phyloP scores from a whole-genome alignment of 2,329 filamentous ascomycete species.

The Claviceps lovelessii region DNA sequence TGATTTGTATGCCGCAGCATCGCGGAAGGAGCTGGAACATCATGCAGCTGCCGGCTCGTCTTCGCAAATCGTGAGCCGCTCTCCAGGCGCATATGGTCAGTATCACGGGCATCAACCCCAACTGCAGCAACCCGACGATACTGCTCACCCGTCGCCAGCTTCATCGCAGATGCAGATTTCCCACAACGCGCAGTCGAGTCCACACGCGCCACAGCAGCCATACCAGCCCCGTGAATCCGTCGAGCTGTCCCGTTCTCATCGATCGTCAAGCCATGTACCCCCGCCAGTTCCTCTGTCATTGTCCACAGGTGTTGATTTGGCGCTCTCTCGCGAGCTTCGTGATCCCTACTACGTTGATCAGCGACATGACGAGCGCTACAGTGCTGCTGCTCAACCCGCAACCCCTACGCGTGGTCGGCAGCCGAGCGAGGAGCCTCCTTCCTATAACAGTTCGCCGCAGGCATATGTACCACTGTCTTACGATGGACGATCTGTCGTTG shows the following conservation, averaged over 20 bases:
- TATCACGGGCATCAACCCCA: slow-evolving; percentile 12
- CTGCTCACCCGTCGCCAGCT: slow-evolving; percentile 10
- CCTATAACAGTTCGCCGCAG: slow-evolving; percentile 16
- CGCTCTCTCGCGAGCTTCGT: slow-evolving; percentile 40
- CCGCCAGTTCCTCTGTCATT: slow-evolving; percentile 41
- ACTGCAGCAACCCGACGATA: slow-evolving; percentile 11
- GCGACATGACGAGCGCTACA: slow-evolving; percentile 27
- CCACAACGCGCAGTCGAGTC: slow-evolving; percentile 17
- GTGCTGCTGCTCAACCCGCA: slow-evolving; percentile 20
- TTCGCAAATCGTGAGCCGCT: slow-evolving; percentile 28
- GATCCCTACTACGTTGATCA: slow-evolving; percentile 27
- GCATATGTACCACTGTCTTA: slow-evolving; percentile 27
- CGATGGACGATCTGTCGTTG: slow-evolving; percentile 25
- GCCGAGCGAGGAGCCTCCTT: slow-evolving; percentile 17
- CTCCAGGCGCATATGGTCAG: slow-evolving; percentile 16
- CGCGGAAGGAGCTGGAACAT: slow-evolving; percentile 25
- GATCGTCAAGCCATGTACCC: slow-evolving; percentile 24
- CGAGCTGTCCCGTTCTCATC: slow-evolving; percentile 20
- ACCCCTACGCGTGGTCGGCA: slow-evolving; percentile 29
- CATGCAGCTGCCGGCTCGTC: slow-evolving; percentile 27
- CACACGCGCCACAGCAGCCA: slow-evolving; percentile 14
- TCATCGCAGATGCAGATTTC: slow-evolving; percentile 15
- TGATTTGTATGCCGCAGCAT: slow-evolving; percentile 11
- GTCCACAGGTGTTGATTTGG: slow-evolving; percentile 46
- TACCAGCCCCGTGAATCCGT: slow-evolving; percentile 21